phyloP scores from a whole-genome alignment of 306 rosid genomes.

The Biancaea sappan region DNA sequence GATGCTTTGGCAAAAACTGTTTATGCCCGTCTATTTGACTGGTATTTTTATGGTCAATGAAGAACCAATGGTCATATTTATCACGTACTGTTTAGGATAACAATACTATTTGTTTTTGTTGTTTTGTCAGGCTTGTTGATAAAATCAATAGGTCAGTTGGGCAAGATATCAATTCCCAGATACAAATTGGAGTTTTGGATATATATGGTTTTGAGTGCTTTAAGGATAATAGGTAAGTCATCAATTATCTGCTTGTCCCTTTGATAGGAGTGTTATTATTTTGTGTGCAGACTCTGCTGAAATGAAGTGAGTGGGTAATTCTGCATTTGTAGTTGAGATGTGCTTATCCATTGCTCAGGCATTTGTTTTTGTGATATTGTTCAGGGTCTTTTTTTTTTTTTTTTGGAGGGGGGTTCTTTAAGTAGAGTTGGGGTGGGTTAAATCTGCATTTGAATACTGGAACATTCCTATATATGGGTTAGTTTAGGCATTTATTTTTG shows the following conservation, averaged over 20 bases:
- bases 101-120: slow-evolving; percentile 21
- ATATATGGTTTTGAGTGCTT: slow-evolving; percentile 98
- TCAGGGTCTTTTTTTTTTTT: neutral
- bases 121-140: slow-evolving; percentile 87
- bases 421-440: neutral
- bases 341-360: slow-evolving; percentile 17
- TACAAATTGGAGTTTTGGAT: slow-evolving; percentile 93
- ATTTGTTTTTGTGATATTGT: neutral
- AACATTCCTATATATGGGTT: neutral
- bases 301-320: slow-evolving; percentile 6
- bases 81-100: slow-evolving; percentile 14
- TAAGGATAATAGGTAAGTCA: slow-evolving; percentile 82
- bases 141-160: slow-evolving; percentile 92
- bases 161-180: slow-evolving; percentile 76
- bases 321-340: slow-evolving; percentile 4
- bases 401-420: neutral
- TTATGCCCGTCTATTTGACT: slow-evolving; percentile 88
- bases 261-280: neutral
- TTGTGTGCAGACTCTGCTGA: slow-evolving; percentile 4
- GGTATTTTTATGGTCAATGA: slow-evolving; percentile 55
- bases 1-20: slow-evolving; percentile 94
- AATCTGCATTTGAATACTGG: neutral
- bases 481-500: neutral
- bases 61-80: neutral
- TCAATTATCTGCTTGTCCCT: slow-evolving; percentile 31